These are phyloP conservation scores for Musa acuminata DNA, from an alignment of 176 grass and related monocot genomes.

Conservation along the genomic window DNA sequence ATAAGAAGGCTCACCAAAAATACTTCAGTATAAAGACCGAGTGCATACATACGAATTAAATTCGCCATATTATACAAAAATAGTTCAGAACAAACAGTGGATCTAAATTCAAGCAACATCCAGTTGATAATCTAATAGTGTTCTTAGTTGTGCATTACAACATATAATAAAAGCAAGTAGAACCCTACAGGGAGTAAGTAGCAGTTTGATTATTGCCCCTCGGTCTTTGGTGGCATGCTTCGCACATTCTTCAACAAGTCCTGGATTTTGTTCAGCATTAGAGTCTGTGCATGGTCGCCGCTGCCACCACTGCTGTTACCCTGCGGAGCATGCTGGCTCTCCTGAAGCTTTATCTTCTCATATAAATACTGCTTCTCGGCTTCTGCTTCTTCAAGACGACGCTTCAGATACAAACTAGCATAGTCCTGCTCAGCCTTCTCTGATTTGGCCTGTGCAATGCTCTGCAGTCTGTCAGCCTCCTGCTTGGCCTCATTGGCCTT, in stretches of 20 bases:
- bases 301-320: neutral
- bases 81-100: neutral
- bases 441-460: constrained; percentile 52
- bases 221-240: constrained; percentile 34
- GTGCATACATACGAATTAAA: no score
- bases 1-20: no score
- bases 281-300: constrained; percentile 31
- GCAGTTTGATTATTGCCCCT: constrained; percentile 42
- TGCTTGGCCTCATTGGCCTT: constrained; percentile 70
- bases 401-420: constrained; percentile 68
- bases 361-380: constrained; percentile 75
- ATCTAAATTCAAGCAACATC: neutral
- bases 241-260: constrained; percentile 78
- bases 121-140: neutral
- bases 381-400: constrained; percentile 75
- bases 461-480: constrained; percentile 68
- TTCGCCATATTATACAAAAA: no score
- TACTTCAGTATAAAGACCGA: no score
- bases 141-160: neutral
- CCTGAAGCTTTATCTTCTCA: constrained; percentile 79
- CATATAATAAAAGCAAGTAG: constrained; percentile 1
- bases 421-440: constrained; percentile 63
- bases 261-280: constrained; percentile 79
- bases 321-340: constrained; percentile 20
- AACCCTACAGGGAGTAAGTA: neutral